Evolutionary conservation across 768 basidiomycete genomes (phyloP).

Genomic region (Termitomyces sp.): DNA sequence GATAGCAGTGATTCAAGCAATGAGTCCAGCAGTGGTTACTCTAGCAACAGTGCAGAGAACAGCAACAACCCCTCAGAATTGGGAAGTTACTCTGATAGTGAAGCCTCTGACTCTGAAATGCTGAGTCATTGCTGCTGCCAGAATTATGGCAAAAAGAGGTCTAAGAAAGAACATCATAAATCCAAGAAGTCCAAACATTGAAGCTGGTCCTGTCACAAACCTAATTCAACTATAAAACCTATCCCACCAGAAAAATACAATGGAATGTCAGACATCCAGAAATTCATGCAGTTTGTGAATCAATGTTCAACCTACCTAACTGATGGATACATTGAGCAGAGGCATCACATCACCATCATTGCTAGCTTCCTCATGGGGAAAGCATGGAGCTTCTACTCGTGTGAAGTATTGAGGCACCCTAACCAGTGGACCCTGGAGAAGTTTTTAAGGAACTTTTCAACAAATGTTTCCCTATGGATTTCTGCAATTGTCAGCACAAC

Average conservation of each 20-base stretch:
- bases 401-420: not conserved
- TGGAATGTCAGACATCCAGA: conserved; percentile 1
- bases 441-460: not conserved
- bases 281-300: conserved; percentile 14
- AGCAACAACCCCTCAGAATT: too few relatives aligned
- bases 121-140: too few relatives aligned
- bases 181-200: too few relatives aligned
- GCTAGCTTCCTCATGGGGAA: not conserved
- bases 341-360: not conserved
- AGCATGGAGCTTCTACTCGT: not conserved
- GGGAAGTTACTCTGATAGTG: too few relatives aligned
- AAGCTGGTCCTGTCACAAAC: too few relatives aligned
- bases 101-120: too few relatives aligned
- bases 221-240: conserved; percentile 4
- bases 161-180: too few relatives aligned
- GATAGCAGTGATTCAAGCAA: too few relatives aligned
- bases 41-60: too few relatives aligned
- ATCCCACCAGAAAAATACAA: conserved; percentile 13
- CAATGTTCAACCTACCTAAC: conserved; percentile 11
- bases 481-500: not conserved
- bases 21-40: too few relatives aligned
- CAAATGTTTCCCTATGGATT: not conserved
- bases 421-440: not conserved
- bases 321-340: not conserved
- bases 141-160: too few relatives aligned